These are phyloP conservation scores for Sphenostylis stenocarpa DNA, from an alignment of 306 rosid genomes.

Conservation along the genomic window DNA sequence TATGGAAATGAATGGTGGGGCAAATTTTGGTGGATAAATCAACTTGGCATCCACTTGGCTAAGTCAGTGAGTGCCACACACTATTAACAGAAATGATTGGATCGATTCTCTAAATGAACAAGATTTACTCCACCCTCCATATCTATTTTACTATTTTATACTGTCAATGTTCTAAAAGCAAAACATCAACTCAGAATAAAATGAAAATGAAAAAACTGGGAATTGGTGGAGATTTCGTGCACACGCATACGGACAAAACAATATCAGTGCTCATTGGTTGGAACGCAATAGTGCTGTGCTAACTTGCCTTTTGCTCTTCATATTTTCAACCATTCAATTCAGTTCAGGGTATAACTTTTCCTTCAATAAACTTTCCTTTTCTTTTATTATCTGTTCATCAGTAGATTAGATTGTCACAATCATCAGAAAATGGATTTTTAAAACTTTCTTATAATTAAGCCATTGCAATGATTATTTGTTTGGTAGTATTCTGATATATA, in stretches of 20 bases:
- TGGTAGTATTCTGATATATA: too few relatives aligned
- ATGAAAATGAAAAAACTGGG: background rate
- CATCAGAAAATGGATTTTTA: background rate
- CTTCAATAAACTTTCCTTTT: too few relatives aligned
- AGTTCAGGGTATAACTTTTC: background rate
- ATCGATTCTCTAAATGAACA: background rate
- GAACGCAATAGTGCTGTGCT: background rate
- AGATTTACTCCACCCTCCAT: background rate
- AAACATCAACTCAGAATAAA: background rate
- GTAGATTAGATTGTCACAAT: background rate
- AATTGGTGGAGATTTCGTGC: background rate
- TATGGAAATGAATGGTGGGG: background rate
- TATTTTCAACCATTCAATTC: background rate
- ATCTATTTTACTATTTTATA: background rate
- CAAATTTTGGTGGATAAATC: background rate
- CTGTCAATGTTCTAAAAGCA: background rate
- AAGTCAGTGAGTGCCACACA: background rate
- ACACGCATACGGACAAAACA: background rate
- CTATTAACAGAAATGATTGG: background rate
- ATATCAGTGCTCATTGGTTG: conserved; percentile 11
- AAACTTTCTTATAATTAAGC: background rate
- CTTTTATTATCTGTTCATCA: background rate
- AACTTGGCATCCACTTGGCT: background rate
- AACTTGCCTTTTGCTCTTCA: background rate
- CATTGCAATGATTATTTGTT: background rate